A percentile compares a stretch with the other conserved stretches of the same genome.
These are phyloP conservation scores for Penicillium sp. DNA, from an alignment of 2,329 filamentous ascomycete genomes.

Conservation along the genomic window DNA sequence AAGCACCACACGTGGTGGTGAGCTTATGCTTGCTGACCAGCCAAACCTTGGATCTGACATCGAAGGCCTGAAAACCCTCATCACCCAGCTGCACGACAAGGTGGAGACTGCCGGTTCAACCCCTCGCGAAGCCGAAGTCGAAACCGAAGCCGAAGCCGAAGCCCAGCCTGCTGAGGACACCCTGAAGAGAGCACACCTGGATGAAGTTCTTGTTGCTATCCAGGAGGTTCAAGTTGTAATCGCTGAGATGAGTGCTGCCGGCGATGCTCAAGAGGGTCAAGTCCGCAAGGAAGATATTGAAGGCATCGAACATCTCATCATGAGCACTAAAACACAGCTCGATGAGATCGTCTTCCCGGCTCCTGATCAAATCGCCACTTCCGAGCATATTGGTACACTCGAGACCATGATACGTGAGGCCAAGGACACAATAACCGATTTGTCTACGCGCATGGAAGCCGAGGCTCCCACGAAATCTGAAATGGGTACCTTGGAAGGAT, in stretches of 20 bases:
- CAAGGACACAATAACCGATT: constrained; percentile 70
- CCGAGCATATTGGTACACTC: constrained; percentile 63
- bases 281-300: constrained; percentile 83
- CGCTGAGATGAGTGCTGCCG: constrained; percentile 54
- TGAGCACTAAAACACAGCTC: constrained; percentile 84
- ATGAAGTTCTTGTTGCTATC: constrained; percentile 51
- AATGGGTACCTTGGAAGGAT: constrained; percentile 72
- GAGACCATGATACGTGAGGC: constrained; percentile 75
- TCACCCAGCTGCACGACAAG: constrained; percentile 81
- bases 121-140: constrained; percentile 41
- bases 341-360: constrained; percentile 74
- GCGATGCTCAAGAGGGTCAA: constrained; percentile 53
- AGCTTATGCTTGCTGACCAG: constrained; percentile 62
- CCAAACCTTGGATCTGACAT: constrained; percentile 69
- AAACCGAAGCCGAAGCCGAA: constrained; percentile 38
- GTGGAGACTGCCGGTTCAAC: constrained; percentile 72
- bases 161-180: constrained; percentile 44
- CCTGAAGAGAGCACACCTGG: constrained; percentile 52
- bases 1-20: constrained; percentile 55
- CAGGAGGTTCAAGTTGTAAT: constrained; percentile 63
- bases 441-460: constrained; percentile 69
- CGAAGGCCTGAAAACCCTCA: constrained; percentile 81
- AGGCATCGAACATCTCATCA: constrained; percentile 86
- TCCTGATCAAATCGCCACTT: constrained; percentile 67
- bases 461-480: constrained; percentile 77